Conservation (phyloP, 192 early-diverging fungal genomes). For the Backusella liffmaniae region DNA sequence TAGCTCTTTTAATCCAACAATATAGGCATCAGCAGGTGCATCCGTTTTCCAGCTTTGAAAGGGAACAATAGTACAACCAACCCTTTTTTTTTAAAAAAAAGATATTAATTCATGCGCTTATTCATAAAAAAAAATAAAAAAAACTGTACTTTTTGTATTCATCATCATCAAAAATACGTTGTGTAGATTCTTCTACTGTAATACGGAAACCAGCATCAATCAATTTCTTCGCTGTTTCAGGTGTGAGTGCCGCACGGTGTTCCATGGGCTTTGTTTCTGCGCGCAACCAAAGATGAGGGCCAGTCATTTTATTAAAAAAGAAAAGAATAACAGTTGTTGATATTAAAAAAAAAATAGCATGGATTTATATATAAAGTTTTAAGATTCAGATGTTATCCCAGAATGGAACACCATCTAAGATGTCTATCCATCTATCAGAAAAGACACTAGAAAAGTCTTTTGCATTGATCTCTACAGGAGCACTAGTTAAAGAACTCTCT, state of each 20-base stretch:
- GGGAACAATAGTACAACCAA: slow-evolving; percentile 76
- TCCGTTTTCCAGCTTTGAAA: slow-evolving; percentile 76
- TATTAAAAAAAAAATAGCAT: background rate
- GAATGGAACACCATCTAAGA: background rate
- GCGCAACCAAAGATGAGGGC: slow-evolving; percentile 83
- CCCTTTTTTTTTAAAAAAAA: slow-evolving; percentile 29
- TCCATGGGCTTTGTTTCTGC: slow-evolving; percentile 98
- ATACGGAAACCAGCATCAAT: slow-evolving; percentile 81
- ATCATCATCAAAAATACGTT: slow-evolving; percentile 85
- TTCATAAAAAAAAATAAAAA: background rate
- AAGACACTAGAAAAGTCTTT: background rate
- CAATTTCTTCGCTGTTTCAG: slow-evolving; percentile 75
- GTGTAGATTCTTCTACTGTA: slow-evolving; percentile 78
- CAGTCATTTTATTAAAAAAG: slow-evolving; percentile 12
- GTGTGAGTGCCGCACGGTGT: slow-evolving; percentile 89
- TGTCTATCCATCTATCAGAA: background rate
- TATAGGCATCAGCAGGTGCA: slow-evolving; percentile 88
- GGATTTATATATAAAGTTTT: slow-evolving; percentile 6
- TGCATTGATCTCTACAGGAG: background rate
- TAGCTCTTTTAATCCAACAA: slow-evolving; percentile 95
- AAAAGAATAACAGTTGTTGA: background rate
- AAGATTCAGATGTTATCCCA: background rate
- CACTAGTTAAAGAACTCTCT: too few species aligned
- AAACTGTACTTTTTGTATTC: slow-evolving; percentile 73
- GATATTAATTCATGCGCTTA: background rate